Evolutionary conservation across 805 yeast genomes (phyloP), one percentile per base, ranked within the genome.

Genomic region (Nematodospora valgi): DNA sequence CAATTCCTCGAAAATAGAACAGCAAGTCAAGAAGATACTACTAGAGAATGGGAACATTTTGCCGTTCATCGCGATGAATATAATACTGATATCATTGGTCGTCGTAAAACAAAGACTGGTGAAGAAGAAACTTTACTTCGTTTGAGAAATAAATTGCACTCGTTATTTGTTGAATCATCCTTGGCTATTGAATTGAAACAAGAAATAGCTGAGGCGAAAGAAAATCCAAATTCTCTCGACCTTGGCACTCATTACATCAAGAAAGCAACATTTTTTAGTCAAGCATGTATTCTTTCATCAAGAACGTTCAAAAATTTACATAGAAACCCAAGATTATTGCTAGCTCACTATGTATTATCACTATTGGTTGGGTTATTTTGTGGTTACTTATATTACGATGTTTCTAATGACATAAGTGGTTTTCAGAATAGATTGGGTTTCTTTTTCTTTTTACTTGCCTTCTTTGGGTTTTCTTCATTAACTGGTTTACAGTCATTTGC

Each of bases 401-500:
- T 91, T 17, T 68, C 80, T 27, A 84, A 87, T 53, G 96, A 91
- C 56, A 91, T 93, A 37, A 80, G 95, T 50, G 98, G 98, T 0
- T 93, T 93, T 68, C 98, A 93, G 58, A 93, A 93, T 59, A 73
- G 98, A 48, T 70, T 93, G 45, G 98, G 98, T 0, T 67, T 93
- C 40, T 93, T 93, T 60, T 91, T 93, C 68, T 93, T 93, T 58
- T 62, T 89, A 34, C 68, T 93, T 41, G 86, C 98, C 3, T 75
- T 89, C 50, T 89, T 93, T 66, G 98, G 98, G 0, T 93, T 93
- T 58, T 82, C 95, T 1, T 83, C 98, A 0, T 71, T 93, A 50
- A 91, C 98, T 0, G 94, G 97, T 0, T 66, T 93, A 35, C 91
- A 88, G 46, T 77, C 96, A 3, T 93, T 93, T 58, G 80, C 95